These are phyloP conservation scores for Trichoderma atrobrunneum DNA, from an alignment of 2,329 filamentous ascomycete species.

Conservation along the genomic window DNA sequence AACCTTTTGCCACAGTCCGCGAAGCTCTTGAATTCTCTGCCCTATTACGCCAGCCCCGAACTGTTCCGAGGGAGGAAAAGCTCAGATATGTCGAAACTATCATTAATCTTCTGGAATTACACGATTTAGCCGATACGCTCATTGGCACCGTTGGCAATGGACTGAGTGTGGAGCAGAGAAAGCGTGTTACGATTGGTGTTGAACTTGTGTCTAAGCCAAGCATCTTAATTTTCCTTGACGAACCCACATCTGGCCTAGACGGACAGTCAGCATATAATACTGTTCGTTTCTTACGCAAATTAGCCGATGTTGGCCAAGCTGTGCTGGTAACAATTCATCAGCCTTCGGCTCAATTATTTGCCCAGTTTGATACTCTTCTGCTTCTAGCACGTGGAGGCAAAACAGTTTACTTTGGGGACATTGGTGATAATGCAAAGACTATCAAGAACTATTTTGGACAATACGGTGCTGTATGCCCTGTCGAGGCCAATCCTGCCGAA, in stretches of 20 bases:
- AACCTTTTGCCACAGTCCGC: constrained; percentile 65
- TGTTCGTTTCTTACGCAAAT: constrained; percentile 62
- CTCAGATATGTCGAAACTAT: constrained; percentile 74
- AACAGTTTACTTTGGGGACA: constrained; percentile 66
- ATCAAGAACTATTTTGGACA: constrained; percentile 64
- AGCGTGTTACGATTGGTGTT: constrained; percentile 58
- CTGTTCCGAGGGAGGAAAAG: constrained; percentile 64
- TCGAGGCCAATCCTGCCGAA: constrained; percentile 69
- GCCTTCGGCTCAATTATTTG: constrained; percentile 64
- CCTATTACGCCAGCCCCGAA: constrained; percentile 65
- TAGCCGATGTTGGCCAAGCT: constrained; percentile 64
- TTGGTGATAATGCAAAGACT: constrained; percentile 53
- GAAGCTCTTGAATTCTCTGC: constrained; percentile 66
- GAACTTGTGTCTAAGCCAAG: constrained; percentile 61
- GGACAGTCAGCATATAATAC: constrained; percentile 65
- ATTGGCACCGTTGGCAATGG: constrained; percentile 51
- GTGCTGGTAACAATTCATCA: constrained; percentile 70
- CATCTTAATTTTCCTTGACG: constrained; percentile 59
- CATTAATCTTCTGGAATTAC: constrained; percentile 59
- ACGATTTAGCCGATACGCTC: constrained; percentile 46
- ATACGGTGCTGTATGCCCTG: constrained; percentile 61
- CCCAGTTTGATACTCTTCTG: constrained; percentile 64
- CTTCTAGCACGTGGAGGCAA: constrained; percentile 62
- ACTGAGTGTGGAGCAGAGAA: constrained; percentile 52
- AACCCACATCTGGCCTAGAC: constrained; percentile 66